A percentile compares a stretch with the other conserved stretches of the same genome.
Conservation (phyloP, 2,329 filamentous ascomycete genomes). For the Coniochaeta ligniaria region DNA sequence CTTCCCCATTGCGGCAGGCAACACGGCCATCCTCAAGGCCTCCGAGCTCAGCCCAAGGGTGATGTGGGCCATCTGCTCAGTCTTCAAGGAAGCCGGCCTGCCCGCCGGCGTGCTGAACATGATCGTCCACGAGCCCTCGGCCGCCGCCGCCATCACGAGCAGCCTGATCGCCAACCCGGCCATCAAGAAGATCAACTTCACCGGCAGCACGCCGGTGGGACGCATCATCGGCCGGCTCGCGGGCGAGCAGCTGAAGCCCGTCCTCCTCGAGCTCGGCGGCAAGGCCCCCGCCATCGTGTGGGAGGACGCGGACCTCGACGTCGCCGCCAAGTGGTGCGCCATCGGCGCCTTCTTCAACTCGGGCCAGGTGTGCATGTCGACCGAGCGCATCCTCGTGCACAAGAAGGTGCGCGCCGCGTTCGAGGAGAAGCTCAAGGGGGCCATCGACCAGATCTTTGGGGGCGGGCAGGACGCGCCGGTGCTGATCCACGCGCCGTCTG, state of each 20-base stretch:
- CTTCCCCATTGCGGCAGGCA: conserved; percentile 68
- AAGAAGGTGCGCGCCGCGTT: conserved; percentile 38
- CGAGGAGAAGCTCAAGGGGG: conserved; percentile 30
- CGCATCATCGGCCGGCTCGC: conserved; percentile 63
- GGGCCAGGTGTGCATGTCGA: conserved; percentile 83
- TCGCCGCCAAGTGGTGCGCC: conserved; percentile 61
- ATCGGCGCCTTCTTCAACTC: conserved; percentile 65
- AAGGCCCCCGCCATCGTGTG: conserved; percentile 75
- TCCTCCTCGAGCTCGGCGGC: conserved; percentile 75
- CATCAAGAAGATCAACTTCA: conserved; percentile 81
- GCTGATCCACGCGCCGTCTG: conserved; percentile 60
- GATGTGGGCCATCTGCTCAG: conserved; percentile 53
- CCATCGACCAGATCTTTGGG: conserved; percentile 35
- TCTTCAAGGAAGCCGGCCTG: conserved; percentile 68
- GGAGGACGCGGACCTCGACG: conserved; percentile 69
- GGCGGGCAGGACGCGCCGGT: conserved; percentile 59
- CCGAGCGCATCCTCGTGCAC: conserved; percentile 63
- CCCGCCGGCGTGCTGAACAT: conserved; percentile 70
- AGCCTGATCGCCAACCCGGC: conserved; percentile 59
- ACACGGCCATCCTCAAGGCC: conserved; percentile 67
- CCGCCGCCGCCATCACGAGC: conserved; percentile 60
- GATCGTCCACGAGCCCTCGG: conserved; percentile 56
- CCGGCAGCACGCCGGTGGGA: conserved; percentile 68
- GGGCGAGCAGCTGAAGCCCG: conserved; percentile 69
- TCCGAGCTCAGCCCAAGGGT: conserved; percentile 60